Evolutionary conservation across 1,139 yeast species (phyloP).

Genomic region (Eremothecium sinecaudum): DNA sequence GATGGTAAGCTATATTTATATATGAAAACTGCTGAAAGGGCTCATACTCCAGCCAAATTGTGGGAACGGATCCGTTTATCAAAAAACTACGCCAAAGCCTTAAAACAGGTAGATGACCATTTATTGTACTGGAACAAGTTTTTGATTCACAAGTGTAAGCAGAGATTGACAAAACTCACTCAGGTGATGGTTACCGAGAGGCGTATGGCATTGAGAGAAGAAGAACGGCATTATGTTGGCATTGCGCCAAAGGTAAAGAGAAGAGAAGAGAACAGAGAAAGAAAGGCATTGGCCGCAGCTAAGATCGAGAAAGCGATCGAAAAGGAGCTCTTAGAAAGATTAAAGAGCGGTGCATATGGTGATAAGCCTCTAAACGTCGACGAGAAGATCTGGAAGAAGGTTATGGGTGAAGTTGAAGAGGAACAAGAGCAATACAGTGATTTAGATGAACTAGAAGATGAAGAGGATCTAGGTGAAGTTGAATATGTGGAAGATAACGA

Average conservation of each 20-base stretch:
- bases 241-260: conserved; percentile 88
- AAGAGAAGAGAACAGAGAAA: conserved; percentile 86
- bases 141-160: conserved; percentile 87
- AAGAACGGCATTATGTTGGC: conserved; percentile 88
- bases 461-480: conserved; percentile 65
- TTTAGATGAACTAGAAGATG: conserved; percentile 50
- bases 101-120: conserved; percentile 78
- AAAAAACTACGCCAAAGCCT: conserved; percentile 78
- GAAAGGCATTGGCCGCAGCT: conserved; percentile 95
- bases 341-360: conserved; percentile 96
- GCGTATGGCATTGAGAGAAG: conserved; percentile 80
- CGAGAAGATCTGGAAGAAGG: conserved; percentile 90
- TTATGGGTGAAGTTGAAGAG: conserved; percentile 63
- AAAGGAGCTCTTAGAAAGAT: conserved; percentile 84
- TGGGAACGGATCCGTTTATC: conserved; percentile 92
- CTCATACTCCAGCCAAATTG: conserved; percentile 83
- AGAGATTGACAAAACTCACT: conserved; percentile 83
- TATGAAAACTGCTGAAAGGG: conserved; percentile 96
- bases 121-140: conserved; percentile 90
- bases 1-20: conserved; percentile 84
- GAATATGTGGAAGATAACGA: conserved; percentile 82
- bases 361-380: conserved; percentile 96
- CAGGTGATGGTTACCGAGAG: conserved; percentile 97
- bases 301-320: conserved; percentile 94
- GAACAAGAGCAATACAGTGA: conserved; percentile 55